Evolutionary conservation across 2,329 filamentous ascomycete genomes (phyloP), one percentile per base, ranked within the genome.

Genomic region (Fusarium torulosum): DNA sequence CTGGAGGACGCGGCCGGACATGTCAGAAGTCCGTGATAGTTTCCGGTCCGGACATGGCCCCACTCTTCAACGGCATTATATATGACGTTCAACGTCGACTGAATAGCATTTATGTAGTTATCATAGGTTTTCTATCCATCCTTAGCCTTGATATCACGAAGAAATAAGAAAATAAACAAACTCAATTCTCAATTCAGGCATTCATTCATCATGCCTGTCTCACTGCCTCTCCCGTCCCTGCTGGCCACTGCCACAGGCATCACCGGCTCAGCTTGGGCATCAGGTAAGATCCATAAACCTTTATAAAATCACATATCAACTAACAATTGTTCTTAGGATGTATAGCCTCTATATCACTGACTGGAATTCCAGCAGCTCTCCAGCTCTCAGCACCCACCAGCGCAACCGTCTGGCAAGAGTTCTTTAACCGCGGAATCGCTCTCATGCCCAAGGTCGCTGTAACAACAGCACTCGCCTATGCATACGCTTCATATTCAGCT

Each of bases 161-260:
- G n/a, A 11, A 25, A 19, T 6, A 19, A 35, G 20, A 9, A 21
- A 17, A 37, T 11, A 21, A 7, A 11, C 3, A 27, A 19, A 5
- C 13, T 20, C 20, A 21, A 23, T 41, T 29, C 19, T 19, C 1
- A 44, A 7, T 31, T 13, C 11, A 37, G 31, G 7, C 7, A 38
- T 10, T 11, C 21, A n/a, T 21, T 40, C 3, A 23, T 19, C 33
- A 45, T 58, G 53, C 59, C 29, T 3, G 66, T 76, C 58, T 65
- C 70, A n/a, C 41, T 73, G 23, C 63, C 76, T 3, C 69, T 71
- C 14, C 75, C 75, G 3, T 70, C 76, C 8, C 72, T 79, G 17
- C 23, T 79, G 42, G 78, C 78, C 23, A 74, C 77, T 25, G 75
- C 79, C 25, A 78, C 75, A n/a, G 79, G 79, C 59, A 72, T 81